These are phyloP conservation scores for Pharus latifolius DNA, from an alignment of 176 grass and related monocot genomes.

Conservation along the genomic window DNA sequence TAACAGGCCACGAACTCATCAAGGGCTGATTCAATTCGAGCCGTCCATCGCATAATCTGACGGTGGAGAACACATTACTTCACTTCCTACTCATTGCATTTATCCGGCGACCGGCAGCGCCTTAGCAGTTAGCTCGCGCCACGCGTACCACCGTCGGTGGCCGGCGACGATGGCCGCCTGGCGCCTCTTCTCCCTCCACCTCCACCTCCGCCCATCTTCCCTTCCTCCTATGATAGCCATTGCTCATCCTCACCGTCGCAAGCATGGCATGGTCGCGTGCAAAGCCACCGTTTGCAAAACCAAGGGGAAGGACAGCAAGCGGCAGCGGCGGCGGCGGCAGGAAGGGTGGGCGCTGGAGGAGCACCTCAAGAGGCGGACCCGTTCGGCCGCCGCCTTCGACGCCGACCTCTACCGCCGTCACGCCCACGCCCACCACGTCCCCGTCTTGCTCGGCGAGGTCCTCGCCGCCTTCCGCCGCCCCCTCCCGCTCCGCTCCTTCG, in stretches of 20 bases:
- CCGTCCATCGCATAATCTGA: constrained; percentile 12
- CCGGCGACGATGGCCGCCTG: constrained; percentile 34
- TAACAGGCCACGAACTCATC: too few relatives aligned
- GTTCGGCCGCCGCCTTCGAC: constrained; percentile 58
- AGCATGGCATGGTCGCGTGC: constrained; percentile 16
- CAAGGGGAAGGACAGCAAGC: constrained; percentile 15
- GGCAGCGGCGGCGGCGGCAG: constrained; percentile 4
- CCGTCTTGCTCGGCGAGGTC: constrained; percentile 70
- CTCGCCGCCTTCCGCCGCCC: constrained; percentile 47
- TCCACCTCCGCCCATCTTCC: neutral
- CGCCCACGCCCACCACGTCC: constrained; percentile 45
- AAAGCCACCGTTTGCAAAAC: neutral
- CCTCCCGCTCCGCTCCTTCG: constrained; percentile 60
- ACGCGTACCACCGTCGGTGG: too few relatives aligned
- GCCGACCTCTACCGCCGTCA: constrained; percentile 40
- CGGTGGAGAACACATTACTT: neutral
- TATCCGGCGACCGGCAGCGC: too few relatives aligned
- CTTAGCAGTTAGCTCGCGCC: too few relatives aligned
- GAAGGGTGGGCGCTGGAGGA: constrained; percentile 13
- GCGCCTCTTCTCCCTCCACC: constrained; percentile 26
- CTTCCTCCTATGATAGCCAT: neutral
- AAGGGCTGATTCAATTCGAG: neutral
- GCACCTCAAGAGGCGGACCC: constrained; percentile 68
- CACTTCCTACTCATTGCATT: neutral
- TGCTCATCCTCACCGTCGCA: neutral